A percentile compares a stretch with the other conserved stretches of the same genome.
phyloP scores from a whole-genome alignment of 352 stramenopile species.

The Phytophthora cryptogea region DNA sequence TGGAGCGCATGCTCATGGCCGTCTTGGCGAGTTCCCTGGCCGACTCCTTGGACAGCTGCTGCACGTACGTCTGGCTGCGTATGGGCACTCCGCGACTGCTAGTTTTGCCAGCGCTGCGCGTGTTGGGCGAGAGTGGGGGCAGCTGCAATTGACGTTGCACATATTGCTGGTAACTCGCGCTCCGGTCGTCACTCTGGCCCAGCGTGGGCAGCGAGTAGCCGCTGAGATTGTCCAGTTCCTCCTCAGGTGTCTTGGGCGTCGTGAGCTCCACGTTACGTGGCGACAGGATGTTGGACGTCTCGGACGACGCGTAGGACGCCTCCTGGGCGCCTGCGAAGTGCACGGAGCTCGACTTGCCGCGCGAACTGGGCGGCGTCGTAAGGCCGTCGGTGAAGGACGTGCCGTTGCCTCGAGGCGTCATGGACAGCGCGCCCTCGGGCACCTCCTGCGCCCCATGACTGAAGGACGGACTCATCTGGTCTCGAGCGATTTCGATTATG shows the following conservation, averaged over 20 bases:
- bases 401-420: constrained; percentile 24
- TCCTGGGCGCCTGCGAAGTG: constrained; percentile 23
- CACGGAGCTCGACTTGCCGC: constrained; percentile 27
- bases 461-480: constrained; percentile 25
- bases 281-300: constrained; percentile 36
- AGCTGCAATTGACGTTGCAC: constrained; percentile 71
- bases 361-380: constrained; percentile 35
- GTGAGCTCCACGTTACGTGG: constrained; percentile 28
- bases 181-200: constrained; percentile 18
- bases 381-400: constrained; percentile 28
- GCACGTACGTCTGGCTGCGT: constrained; percentile 43
- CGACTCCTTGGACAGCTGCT: constrained; percentile 53
- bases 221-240: constrained; percentile 5
- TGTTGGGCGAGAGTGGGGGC: constrained; percentile 45
- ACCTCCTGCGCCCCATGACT: constrained; percentile 12
- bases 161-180: constrained; percentile 58
- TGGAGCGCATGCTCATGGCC: constrained; percentile 65
- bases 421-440: constrained; percentile 19
- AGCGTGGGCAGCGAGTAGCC: constrained; percentile 35
- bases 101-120: constrained; percentile 32
- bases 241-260: constrained; percentile 40
- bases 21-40: constrained; percentile 74
- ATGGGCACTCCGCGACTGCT: constrained; percentile 17
- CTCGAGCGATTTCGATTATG: constrained; percentile 22
- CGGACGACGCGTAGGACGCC: constrained; percentile 30